phyloP scores from a whole-genome alignment of 2,329 filamentous ascomycete species.

The Dothiorella sarmentorum region DNA sequence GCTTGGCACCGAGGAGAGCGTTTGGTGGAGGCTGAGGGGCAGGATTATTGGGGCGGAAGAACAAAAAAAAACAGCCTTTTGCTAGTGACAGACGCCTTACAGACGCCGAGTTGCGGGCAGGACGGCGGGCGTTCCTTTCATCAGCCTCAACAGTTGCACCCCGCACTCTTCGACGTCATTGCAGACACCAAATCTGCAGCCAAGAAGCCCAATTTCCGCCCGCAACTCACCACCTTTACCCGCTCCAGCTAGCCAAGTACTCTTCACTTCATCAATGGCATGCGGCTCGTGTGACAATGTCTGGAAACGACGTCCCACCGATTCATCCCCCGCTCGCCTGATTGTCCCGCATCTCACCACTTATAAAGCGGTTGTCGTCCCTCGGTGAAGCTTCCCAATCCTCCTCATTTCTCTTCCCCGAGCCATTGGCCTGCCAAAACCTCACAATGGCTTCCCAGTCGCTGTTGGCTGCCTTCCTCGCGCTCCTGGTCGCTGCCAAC shows the following conservation, averaged over 20 bases:
- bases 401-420: not conserved
- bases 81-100: too few species aligned
- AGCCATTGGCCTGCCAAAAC: not conserved
- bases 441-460: not conserved
- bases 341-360: not conserved
- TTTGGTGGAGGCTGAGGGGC: not conserved
- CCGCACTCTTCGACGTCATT: conserved; percentile 9
- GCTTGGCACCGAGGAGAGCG: not conserved
- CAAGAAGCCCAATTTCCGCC: not conserved
- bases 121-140: too few species aligned
- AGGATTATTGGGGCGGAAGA: too few species aligned
- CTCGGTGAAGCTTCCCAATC: not conserved
- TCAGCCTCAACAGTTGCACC: not conserved
- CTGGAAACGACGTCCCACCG: not conserved
- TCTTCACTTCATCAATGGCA: not conserved
- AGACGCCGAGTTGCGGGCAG: too few species aligned
- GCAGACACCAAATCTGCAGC: not conserved
- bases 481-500: not conserved
- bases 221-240: not conserved
- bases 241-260: not conserved
- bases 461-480: not conserved
- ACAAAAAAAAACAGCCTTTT: too few species aligned
- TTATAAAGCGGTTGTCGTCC: not conserved
- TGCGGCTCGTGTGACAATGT: conserved; percentile 1
- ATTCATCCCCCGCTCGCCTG: not conserved